Conservation (phyloP, 495 filamentous ascomycete species). For the Penicillium soppii region DNA sequence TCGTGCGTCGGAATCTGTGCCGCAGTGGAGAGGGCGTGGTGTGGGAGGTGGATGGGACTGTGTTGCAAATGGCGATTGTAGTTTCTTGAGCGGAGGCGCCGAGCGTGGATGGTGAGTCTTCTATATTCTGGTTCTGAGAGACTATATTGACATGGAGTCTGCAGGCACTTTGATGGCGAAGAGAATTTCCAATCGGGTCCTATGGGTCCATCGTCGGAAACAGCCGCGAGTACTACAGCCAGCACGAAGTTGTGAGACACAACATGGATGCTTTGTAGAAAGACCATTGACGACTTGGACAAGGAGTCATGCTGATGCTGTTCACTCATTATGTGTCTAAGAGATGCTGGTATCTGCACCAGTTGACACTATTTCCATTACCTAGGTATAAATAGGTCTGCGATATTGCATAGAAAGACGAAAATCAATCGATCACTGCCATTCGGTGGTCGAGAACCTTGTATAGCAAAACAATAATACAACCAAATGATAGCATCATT, state of each 20-base stretch:
- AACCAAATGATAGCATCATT: no score
- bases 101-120: conserved; percentile 83
- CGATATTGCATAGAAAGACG: no score
- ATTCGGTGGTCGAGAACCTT: no score
- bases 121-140: conserved; percentile 14
- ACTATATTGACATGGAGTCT: conserved; percentile 12
- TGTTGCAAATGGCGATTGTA: conserved; percentile 77
- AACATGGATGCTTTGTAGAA: not conserved
- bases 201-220: conserved; percentile 29
- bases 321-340: no score
- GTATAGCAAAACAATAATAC: no score
- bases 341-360: no score
- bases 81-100: conserved; percentile 72
- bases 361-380: no score
- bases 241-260: conserved; percentile 11
- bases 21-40: conserved; percentile 65
- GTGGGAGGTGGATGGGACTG: conserved; percentile 82
- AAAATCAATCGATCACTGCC: no score
- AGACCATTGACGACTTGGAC: not conserved
- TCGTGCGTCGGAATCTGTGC: conserved; percentile 30
- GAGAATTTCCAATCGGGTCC: conserved; percentile 61
- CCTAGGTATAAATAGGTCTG: no score
- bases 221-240: not conserved
- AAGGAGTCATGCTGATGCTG: not conserved
- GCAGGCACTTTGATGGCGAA: conserved; percentile 74